phyloP scores from a whole-genome alignment of 306 rosid species.

The Citrullus amarus region DNA sequence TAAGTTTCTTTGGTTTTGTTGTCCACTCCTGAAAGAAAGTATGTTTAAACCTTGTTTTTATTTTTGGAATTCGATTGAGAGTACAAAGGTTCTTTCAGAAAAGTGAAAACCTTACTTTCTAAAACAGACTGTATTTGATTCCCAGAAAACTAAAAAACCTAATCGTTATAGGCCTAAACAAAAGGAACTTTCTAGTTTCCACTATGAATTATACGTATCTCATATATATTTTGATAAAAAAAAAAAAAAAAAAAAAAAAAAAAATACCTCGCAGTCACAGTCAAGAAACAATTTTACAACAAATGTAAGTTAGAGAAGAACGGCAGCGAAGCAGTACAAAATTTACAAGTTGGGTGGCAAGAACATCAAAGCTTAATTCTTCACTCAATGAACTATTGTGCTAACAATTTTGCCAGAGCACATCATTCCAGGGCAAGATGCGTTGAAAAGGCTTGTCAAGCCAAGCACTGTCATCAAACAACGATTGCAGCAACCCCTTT shows the following conservation, averaged over 20 bases:
- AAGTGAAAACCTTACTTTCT: too few relatives aligned
- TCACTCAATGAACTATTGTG: neutral
- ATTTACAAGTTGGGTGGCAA: neutral
- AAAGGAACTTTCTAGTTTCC: neutral
- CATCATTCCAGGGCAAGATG: neutral
- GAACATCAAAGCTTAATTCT: neutral
- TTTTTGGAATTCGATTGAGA: too few relatives aligned
- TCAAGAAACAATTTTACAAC: neutral
- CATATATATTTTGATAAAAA: neutral
- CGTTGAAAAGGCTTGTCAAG: neutral
- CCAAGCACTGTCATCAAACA: neutral
- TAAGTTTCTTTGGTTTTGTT: too few relatives aligned
- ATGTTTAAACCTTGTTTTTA: too few relatives aligned
- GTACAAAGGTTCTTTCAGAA: too few relatives aligned
- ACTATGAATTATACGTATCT: neutral
- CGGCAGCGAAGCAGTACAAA: neutral
- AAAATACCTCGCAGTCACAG: neutral
- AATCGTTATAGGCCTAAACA: neutral
- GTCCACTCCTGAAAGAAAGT: too few relatives aligned
- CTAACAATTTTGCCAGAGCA: neutral
- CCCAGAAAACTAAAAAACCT: too few relatives aligned
- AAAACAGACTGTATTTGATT: too few relatives aligned
- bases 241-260: too few relatives aligned
- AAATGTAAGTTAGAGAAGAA: neutral
- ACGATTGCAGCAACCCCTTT: neutral